These are phyloP conservation scores for Physcomitrellopsis africana DNA, from an alignment of 225 moss, liverwort and hornwort species.

Conservation along the genomic window DNA sequence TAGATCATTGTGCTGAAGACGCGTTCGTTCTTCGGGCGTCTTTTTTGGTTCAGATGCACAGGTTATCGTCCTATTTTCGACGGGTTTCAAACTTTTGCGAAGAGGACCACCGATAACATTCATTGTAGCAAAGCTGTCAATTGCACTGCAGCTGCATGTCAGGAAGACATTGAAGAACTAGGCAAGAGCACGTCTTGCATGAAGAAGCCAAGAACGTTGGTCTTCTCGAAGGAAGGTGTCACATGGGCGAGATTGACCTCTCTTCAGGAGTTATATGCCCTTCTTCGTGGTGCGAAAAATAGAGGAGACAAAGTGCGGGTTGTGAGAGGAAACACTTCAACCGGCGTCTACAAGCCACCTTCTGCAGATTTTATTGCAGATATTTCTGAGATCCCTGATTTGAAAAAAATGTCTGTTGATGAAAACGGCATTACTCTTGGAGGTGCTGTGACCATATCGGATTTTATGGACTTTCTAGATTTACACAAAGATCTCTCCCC, in stretches of 20 bases:
- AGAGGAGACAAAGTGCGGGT: conserved; percentile 68
- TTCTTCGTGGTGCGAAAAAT: conserved; percentile 50
- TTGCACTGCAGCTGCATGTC: conserved; percentile 37
- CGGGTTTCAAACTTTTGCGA: conserved; percentile 73
- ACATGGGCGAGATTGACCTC: conserved; percentile 67
- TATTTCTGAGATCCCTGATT: conserved; percentile 61
- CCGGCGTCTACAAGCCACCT: conserved; percentile 67
- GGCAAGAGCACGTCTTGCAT: conserved; percentile 21
- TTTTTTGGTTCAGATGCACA: conserved; percentile 62
- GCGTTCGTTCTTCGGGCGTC: not conserved
- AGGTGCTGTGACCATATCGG: conserved; percentile 69
- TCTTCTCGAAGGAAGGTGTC: conserved; percentile 60
- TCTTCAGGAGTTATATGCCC: conserved; percentile 61
- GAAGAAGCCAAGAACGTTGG: conserved; percentile 34
- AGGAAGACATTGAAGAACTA: conserved; percentile 73
- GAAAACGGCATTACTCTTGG: conserved; percentile 57
- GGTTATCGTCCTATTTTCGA: conserved; percentile 84
- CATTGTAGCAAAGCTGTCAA: conserved; percentile 37
- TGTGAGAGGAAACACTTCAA: conserved; percentile 76
- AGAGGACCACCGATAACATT: conserved; percentile 30
- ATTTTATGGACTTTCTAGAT: conserved; percentile 69
- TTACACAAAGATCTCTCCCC: conserved; percentile 56
- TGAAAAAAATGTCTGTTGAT: conserved; percentile 44
- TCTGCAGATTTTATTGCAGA: conserved; percentile 59
- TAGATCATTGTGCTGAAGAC: not conserved